Base-by-base conservation (phyloP, 495 filamentous ascomycete species). In the Terfezia boudieri region DNA sequence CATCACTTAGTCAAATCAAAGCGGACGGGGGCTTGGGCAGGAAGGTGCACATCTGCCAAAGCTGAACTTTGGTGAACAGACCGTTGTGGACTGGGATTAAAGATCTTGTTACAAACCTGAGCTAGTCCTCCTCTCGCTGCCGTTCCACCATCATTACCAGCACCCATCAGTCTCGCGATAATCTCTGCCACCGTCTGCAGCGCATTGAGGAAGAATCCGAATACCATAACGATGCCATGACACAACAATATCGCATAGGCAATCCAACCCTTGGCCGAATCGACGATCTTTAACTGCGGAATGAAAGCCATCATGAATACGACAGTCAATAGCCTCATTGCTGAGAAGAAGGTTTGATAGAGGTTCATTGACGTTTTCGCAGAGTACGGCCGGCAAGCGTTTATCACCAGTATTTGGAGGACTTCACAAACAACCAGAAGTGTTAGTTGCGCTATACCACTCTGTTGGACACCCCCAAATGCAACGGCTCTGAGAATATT, bases 291-390 rank as follows among this genome's bases (percentile, higher is more conserved):
- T 4, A 95, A 71, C 11, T 82, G 81, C 2, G 88, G 86, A 11
- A 88, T 74, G 67, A 98, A 98, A 2, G 87, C 75, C 23, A 94
- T 76, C 70, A 84, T 89, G 20, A 98, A 71, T 36, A 96, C 72
- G 38, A 90, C 77, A 1, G 80, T 80, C 11, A 86, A 66, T 52
- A 95, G 78, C 17, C 90, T 78, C 14, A 93, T 69, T 11, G 77
- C 69, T 2, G 86, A 76, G 64, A 94, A 94, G 53, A 86, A 77
- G 20, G 81, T 81, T 59, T 98, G 89, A 61, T 92, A 94, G 5
- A 83, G 73, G 63, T 95, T 96, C 92, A 96, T 98, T n/a, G 87
- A 94, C 0, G 92, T 96, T 37, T 85, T 79, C 20, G 80, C 76
- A 50, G 88, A 79, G 63, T 89, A 98, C 11, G 90, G 90, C 17